Percentiles rank a stretch among this genome's conserved stretches.
Evolutionary conservation across 371 early-diverging fungal genomes (phyloP).

Genomic region (Thermomucor indicae-seudaticae): DNA sequence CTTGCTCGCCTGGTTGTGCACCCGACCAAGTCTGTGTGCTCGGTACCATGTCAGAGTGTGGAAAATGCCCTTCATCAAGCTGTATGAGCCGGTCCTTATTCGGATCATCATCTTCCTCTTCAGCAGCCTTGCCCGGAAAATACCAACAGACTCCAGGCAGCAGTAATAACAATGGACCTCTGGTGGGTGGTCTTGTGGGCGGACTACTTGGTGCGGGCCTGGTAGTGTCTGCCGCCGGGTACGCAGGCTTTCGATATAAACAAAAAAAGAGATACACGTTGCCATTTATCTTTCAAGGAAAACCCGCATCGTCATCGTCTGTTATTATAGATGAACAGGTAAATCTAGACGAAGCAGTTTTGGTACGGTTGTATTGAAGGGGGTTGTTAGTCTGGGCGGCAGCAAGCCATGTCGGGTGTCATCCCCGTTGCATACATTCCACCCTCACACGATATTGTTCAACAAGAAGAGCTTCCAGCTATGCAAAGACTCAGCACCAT

Average conservation of each 20-base stretch:
- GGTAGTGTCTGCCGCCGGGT: slow-evolving; percentile 19
- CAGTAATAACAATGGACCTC: slow-evolving; percentile 12
- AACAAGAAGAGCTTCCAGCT: slow-evolving; percentile 2
- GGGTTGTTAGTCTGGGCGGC: slow-evolving; percentile 1
- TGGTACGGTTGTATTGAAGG: not conserved
- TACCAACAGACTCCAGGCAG: not conserved
- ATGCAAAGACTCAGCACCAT: too few relatives aligned
- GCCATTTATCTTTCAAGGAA: slow-evolving; percentile 22
- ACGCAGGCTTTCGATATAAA: slow-evolving; percentile 15
- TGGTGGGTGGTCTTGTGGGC: slow-evolving; percentile 34
- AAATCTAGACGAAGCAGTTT: not conserved
- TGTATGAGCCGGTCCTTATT: slow-evolving; percentile 25
- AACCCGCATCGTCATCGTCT: slow-evolving; percentile 4
- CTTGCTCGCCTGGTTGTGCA: slow-evolving; percentile 30
- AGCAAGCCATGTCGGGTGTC: slow-evolving; percentile 34
- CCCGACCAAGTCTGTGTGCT: slow-evolving; percentile 25
- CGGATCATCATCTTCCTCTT: slow-evolving; percentile 8
- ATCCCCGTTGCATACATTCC: slow-evolving; percentile 48
- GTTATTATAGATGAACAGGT: not conserved
- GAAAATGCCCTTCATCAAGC: slow-evolving; percentile 30
- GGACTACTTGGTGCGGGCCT: slow-evolving; percentile 37
- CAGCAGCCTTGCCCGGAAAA: not conserved
- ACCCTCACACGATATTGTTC: slow-evolving; percentile 16
- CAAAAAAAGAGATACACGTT: slow-evolving; percentile 18
- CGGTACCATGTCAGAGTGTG: slow-evolving; percentile 35